These are phyloP conservation scores for Phenoliferia sp. DNA, from an alignment of 1,284 basidiomycete species.

Conservation along the genomic window DNA sequence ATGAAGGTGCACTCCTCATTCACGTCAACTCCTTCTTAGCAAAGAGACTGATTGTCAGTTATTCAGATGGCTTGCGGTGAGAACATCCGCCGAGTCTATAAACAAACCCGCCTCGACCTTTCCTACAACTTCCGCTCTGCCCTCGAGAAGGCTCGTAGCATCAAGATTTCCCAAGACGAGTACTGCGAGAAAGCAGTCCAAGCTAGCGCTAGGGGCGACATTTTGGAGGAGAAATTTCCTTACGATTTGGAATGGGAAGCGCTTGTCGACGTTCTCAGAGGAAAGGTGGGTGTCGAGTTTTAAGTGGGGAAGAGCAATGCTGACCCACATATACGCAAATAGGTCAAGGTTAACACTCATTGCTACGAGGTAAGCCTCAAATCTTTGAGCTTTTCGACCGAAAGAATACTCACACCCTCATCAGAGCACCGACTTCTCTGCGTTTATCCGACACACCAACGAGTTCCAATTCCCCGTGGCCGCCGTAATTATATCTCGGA, in stretches of 20 bases:
- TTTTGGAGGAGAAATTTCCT: constrained; percentile 59
- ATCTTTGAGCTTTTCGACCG: neutral
- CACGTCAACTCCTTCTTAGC: no score
- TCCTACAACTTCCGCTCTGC: constrained; percentile 55
- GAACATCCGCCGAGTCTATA: constrained; percentile 50
- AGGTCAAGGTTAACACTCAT: constrained; percentile 65
- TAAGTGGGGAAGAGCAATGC: neutral
- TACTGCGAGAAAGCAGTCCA: constrained; percentile 59
- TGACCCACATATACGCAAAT: neutral
- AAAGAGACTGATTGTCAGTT: no score
- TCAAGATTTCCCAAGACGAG: constrained; percentile 68
- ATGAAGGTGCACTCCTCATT: no score
- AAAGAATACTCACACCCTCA: neutral
- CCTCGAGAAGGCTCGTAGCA: constrained; percentile 66
- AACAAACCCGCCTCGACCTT: constrained; percentile 52
- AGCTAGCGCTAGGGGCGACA: constrained; percentile 56
- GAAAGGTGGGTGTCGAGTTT: constrained; percentile 39
- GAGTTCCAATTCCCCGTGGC: constrained; percentile 65
- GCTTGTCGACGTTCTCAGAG: constrained; percentile 78
- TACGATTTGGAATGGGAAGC: constrained; percentile 76
- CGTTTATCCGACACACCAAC: constrained; percentile 58
- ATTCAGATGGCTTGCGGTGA: no score
- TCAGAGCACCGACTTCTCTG: constrained; percentile 63
- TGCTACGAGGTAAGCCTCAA: constrained; percentile 55
- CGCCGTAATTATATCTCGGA: constrained; percentile 13